Conservation (phyloP, 2,329 filamentous ascomycete genomes). For the Colletotrichum echinochloae region DNA sequence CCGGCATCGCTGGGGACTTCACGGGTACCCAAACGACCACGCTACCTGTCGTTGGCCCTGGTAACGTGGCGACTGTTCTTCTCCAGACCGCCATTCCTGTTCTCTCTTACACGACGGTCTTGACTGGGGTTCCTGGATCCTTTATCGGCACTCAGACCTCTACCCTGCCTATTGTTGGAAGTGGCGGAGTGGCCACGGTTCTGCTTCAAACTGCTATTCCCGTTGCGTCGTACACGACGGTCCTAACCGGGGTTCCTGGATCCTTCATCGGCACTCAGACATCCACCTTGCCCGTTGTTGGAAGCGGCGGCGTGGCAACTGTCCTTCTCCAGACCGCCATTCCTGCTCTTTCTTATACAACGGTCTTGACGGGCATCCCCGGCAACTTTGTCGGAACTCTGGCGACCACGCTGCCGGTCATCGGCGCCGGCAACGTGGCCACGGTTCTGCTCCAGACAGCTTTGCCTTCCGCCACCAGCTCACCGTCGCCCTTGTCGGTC, state of each 20-base stretch:
- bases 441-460: conserved; percentile 17
- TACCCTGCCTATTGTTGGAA: conserved; percentile 8
- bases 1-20: conserved; percentile 15
- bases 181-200: conserved; percentile 6
- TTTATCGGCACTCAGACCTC: conserved; percentile 7
- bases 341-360: background rate
- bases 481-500: background rate
- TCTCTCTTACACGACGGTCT: background rate
- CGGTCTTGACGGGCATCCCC: background rate
- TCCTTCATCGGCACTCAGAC: conserved; percentile 10
- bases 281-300: background rate
- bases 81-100: background rate
- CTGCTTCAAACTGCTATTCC: conserved; percentile 24
- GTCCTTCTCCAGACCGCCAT: conserved; percentile 1
- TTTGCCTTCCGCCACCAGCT: conserved; percentile 1
- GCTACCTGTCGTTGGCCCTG: background rate
- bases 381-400: conserved; percentile 6
- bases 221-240: background rate
- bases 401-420: conserved; percentile 3
- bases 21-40: background rate
- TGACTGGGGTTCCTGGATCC: background rate
- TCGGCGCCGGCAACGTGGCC: conserved; percentile 4
- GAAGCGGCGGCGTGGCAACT: background rate
- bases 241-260: conserved; percentile 12
- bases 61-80: background rate